Percentiles rank a stretch among this genome's conserved stretches.
These are phyloP conservation scores for Blastomyces gilchristii DNA, from an alignment of 2,329 filamentous ascomycete species.

Conservation along the genomic window DNA sequence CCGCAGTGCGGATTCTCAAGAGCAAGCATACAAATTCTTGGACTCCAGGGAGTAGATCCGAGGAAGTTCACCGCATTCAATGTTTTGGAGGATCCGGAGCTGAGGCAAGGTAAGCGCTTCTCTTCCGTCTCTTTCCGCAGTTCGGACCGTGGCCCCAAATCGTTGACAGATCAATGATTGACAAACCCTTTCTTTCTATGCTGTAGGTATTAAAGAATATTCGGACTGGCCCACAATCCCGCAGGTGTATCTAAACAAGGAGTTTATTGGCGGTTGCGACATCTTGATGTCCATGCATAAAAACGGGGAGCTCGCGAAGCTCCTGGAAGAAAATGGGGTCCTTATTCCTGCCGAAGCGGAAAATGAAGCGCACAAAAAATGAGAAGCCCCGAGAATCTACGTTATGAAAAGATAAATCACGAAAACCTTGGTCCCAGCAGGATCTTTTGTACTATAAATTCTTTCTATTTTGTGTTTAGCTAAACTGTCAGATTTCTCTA, in stretches of 20 bases:
- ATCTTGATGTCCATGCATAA: slow-evolving; percentile 97
- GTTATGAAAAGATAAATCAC: neutral
- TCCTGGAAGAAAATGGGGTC: slow-evolving; percentile 88
- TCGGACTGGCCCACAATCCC: slow-evolving; percentile 99
- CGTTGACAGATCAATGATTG: neutral
- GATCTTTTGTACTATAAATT: slow-evolving; percentile 1
- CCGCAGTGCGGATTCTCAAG: slow-evolving; percentile 96
- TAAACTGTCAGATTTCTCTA: neutral
- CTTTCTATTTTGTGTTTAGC: neutral
- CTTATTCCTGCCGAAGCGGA: slow-evolving; percentile 52
- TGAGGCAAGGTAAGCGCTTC: slow-evolving; percentile 58
- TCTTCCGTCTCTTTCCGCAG: neutral
- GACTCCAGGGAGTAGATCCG: slow-evolving; percentile 88
- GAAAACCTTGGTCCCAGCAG: neutral
- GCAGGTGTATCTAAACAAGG: slow-evolving; percentile 87
- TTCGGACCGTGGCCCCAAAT: neutral
- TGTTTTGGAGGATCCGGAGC: slow-evolving; percentile 80
- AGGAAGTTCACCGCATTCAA: slow-evolving; percentile 97
- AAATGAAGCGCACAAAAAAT: slow-evolving; percentile 6
- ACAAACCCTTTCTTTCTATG: slow-evolving; percentile 8
- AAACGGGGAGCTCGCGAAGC: slow-evolving; percentile 81
- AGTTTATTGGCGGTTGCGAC: slow-evolving; percentile 96
- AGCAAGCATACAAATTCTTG: slow-evolving; percentile 87
- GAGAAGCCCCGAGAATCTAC: neutral
- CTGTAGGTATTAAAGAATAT: slow-evolving; percentile 75